phyloP scores from a whole-genome alignment of 352 stramenopile genomes.

The Pythium coloratum region DNA sequence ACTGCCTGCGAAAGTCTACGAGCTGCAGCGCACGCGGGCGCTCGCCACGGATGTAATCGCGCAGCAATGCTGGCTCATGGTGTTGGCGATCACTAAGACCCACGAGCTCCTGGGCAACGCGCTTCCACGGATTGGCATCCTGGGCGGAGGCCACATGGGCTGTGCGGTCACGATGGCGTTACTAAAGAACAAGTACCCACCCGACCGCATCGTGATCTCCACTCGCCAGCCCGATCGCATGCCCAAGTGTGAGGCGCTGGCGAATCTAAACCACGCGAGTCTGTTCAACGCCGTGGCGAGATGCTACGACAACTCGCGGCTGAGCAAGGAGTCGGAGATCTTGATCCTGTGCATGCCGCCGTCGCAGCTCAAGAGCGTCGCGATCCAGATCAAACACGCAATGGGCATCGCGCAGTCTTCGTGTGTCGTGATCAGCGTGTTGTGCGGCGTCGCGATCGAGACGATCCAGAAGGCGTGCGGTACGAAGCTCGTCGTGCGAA shows the following conservation, averaged over 20 bases:
- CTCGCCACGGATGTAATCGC: slow-evolving; percentile 40
- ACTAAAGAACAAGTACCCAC: slow-evolving; percentile 40
- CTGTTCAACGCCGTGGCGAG: slow-evolving; percentile 42
- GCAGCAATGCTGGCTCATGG: slow-evolving; percentile 42
- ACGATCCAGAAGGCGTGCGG: slow-evolving; percentile 51
- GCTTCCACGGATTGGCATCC: slow-evolving; percentile 43
- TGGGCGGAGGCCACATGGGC: slow-evolving; percentile 57
- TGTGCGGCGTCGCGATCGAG: slow-evolving; percentile 45
- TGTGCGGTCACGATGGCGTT: slow-evolving; percentile 49
- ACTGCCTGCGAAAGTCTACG: slow-evolving; percentile 35
- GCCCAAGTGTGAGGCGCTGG: slow-evolving; percentile 39
- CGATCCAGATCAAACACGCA: slow-evolving; percentile 65
- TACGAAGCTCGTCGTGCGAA: slow-evolving; percentile 36
- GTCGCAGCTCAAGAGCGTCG: slow-evolving; percentile 66
- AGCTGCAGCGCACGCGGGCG: slow-evolving; percentile 33
- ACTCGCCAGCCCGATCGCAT: slow-evolving; percentile 59
- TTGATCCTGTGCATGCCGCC: slow-evolving; percentile 66
- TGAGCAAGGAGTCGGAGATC: slow-evolving; percentile 53
- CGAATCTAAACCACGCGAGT: slow-evolving; percentile 21
- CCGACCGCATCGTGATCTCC: slow-evolving; percentile 41
- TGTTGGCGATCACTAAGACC: slow-evolving; percentile 34
- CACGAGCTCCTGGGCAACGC: slow-evolving; percentile 16
- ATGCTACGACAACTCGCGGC: slow-evolving; percentile 60
- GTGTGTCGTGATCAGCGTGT: slow-evolving; percentile 42
- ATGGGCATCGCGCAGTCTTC: slow-evolving; percentile 30